Evolutionary conservation across 164 flowering plant species (phyloP).

Genomic region (Warburgia ugandensis): DNA sequence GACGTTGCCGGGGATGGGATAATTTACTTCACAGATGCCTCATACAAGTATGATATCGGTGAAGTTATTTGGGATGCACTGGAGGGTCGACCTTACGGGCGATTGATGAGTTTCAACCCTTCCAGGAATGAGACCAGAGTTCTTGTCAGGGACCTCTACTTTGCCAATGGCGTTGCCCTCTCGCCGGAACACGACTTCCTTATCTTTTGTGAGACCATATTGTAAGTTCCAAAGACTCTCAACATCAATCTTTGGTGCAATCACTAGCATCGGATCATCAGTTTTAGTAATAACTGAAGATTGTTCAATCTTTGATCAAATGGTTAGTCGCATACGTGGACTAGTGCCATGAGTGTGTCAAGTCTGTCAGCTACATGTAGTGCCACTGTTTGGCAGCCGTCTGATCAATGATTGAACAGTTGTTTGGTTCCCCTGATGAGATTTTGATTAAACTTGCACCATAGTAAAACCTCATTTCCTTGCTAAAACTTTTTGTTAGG

Average conservation of each 20-base stretch:
- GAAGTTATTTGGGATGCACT: constrained; percentile 29
- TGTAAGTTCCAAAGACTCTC: constrained; percentile 40
- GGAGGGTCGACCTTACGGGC: constrained; percentile 73
- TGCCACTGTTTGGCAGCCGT: too few relatives aligned
- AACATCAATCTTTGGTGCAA: not conserved
- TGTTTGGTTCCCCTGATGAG: too few relatives aligned
- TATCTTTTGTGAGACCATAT: constrained; percentile 60
- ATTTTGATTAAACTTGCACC: too few relatives aligned
- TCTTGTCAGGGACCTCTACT: constrained; percentile 54
- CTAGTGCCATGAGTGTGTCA: too few relatives aligned
- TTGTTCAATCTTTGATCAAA: too few relatives aligned
- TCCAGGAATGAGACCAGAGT: constrained; percentile 40
- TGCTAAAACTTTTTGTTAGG: too few relatives aligned
- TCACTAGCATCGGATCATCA: too few relatives aligned
- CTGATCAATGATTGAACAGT: too few relatives aligned
- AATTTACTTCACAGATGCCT: constrained; percentile 83
- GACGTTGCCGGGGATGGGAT: constrained; percentile 58
- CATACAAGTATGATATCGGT: constrained; percentile 39
- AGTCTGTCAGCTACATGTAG: too few relatives aligned
- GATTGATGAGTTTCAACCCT: constrained; percentile 69
- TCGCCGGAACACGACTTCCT: constrained; percentile 52
- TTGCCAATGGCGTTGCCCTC: constrained; percentile 75
- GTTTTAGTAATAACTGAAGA: too few relatives aligned
- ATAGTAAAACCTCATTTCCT: too few relatives aligned
- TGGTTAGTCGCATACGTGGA: too few relatives aligned